Evolutionary conservation across 2,329 filamentous ascomycete species (phyloP).

Genomic region (Pestalotiopsis sp.): DNA sequence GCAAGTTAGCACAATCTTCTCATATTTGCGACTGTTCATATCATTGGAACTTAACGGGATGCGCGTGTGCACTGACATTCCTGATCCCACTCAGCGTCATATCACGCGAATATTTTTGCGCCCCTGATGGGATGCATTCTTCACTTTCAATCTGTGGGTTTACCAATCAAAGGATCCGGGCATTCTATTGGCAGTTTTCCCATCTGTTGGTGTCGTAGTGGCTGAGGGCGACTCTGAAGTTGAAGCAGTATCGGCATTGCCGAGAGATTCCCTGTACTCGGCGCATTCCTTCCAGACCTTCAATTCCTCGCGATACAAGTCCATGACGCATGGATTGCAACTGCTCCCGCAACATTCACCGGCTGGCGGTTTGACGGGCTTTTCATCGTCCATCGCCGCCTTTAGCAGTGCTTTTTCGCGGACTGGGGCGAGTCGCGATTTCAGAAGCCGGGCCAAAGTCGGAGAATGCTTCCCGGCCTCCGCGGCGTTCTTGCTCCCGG

Average conservation of each 20-base stretch:
- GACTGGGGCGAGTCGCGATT: slow-evolving; percentile 8
- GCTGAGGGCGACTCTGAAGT: not conserved
- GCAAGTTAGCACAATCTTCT: not conserved
- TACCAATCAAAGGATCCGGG: slow-evolving; percentile 6
- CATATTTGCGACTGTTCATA: not conserved
- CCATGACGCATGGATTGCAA: slow-evolving; percentile 12
- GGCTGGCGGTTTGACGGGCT: slow-evolving; percentile 5
- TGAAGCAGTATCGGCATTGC: not conserved
- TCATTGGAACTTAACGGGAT: not conserved
- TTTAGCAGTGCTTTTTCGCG: slow-evolving; percentile 5
- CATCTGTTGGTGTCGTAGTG: not conserved
- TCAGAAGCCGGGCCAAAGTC: slow-evolving; percentile 2
- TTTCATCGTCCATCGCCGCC: not conserved
- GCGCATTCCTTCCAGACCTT: slow-evolving; percentile 10
- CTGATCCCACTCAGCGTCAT: not conserved
- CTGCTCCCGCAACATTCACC: slow-evolving; percentile 10
- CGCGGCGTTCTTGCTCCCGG: not conserved
- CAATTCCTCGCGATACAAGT: slow-evolving; percentile 8
- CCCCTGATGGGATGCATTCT: not conserved
- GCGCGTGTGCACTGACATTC: not conserved
- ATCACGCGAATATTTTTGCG: not conserved
- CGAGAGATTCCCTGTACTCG: not conserved
- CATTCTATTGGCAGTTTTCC: not conserved
- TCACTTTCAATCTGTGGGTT: not conserved
- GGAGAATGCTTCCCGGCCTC: slow-evolving; percentile 6